Conservation (phyloP, 2,329 filamentous ascomycete genomes). For the Dothistroma septosporum region DNA sequence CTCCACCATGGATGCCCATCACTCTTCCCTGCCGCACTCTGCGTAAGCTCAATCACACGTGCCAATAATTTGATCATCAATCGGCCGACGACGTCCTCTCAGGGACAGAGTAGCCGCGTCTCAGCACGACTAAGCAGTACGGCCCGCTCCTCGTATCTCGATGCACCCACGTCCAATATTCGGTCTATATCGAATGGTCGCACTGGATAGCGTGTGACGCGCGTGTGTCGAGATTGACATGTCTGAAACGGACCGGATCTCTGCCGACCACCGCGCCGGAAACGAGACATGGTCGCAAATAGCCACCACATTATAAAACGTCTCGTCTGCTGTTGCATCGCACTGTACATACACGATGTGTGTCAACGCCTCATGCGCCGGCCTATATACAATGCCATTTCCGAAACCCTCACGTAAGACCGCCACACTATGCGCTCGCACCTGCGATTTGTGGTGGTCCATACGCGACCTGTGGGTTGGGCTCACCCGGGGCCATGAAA, state of each 20-base stretch:
- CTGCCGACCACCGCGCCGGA: neutral
- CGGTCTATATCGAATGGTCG: neutral
- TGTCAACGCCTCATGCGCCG: slow-evolving; percentile 12
- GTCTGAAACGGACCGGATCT: neutral
- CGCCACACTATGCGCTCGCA: slow-evolving; percentile 20
- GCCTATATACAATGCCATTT: slow-evolving; percentile 10
- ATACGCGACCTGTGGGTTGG: slow-evolving; percentile 41
- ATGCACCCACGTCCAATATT: neutral
- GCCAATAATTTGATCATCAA: too few species aligned
- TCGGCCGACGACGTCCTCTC: too few species aligned
- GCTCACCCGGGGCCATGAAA: slow-evolving; percentile 48
- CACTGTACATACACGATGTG: slow-evolving; percentile 8
- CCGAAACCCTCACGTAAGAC: neutral
- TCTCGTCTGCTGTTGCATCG: slow-evolving; percentile 3
- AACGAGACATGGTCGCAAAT: neutral
- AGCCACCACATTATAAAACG: neutral
- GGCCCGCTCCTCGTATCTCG: neutral
- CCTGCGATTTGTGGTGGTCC: slow-evolving; percentile 30
- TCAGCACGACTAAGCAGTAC: neutral
- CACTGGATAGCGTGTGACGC: neutral
- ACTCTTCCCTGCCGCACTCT: neutral
- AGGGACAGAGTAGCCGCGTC: neutral
- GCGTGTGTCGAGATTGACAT: neutral
- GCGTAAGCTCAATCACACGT: neutral
- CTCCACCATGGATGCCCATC: neutral